These are phyloP conservation scores for Aspergillus sp. DNA, from an alignment of 2,329 filamentous ascomycete genomes.

Conservation along the genomic window DNA sequence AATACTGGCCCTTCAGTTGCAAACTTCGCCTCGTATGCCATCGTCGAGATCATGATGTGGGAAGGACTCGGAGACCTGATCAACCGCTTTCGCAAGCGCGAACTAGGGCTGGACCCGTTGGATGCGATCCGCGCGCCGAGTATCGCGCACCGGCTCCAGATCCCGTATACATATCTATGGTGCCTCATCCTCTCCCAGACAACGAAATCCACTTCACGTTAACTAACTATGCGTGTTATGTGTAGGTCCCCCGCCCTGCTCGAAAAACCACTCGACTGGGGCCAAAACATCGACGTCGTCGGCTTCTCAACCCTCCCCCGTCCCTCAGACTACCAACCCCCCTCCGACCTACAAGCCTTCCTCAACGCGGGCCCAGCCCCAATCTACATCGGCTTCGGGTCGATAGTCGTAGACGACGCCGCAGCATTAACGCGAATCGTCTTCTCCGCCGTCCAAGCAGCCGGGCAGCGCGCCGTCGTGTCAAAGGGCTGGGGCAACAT, in stretches of 20 bases:
- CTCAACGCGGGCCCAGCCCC: slow-evolving; percentile 68
- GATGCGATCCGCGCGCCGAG: slow-evolving; percentile 81
- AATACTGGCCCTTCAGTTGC: slow-evolving; percentile 75
- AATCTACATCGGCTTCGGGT: slow-evolving; percentile 80
- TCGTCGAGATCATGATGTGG: slow-evolving; percentile 92
- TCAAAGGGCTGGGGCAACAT: slow-evolving; percentile 88
- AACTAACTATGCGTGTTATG: background rate
- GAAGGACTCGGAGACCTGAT: slow-evolving; percentile 89
- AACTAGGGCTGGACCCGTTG: slow-evolving; percentile 72
- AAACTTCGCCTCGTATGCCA: slow-evolving; percentile 78
- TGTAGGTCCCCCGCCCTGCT: slow-evolving; percentile 69
- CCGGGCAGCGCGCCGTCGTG: slow-evolving; percentile 74
- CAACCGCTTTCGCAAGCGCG: slow-evolving; percentile 77
- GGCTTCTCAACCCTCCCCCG: slow-evolving; percentile 76
- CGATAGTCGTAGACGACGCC: slow-evolving; percentile 77
- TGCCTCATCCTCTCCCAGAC: slow-evolving; percentile 18
- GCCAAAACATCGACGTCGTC: slow-evolving; percentile 66
- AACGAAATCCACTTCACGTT: background rate
- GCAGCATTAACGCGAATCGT: slow-evolving; percentile 69
- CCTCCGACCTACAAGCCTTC: slow-evolving; percentile 65
- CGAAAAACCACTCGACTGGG: slow-evolving; percentile 78
- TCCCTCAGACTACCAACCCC: slow-evolving; percentile 65
- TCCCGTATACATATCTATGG: slow-evolving; percentile 94
- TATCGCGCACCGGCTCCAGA: slow-evolving; percentile 69
- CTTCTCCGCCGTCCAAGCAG: slow-evolving; percentile 66